Percentiles rank a stretch among this genome's conserved stretches.
phyloP scores from a whole-genome alignment of 257 asterid genomes.

The Penstemon davidsonii region DNA sequence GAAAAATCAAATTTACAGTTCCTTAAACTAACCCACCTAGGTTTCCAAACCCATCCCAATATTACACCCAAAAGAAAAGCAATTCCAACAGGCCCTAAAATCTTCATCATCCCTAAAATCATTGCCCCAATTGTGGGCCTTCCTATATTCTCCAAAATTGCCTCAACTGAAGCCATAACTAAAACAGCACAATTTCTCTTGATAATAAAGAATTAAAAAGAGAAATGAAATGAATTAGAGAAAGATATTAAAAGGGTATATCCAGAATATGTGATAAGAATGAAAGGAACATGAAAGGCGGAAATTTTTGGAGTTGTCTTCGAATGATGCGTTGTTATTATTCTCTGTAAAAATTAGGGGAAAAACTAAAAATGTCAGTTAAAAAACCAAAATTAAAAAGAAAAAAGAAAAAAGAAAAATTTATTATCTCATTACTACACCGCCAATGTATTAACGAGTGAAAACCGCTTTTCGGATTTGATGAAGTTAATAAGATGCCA shows the following conservation, averaged over 20 bases:
- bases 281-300: slow-evolving; percentile 39
- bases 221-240: not conserved
- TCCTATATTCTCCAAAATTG: slow-evolving; percentile 54
- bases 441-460: no score
- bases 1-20: slow-evolving; percentile 59
- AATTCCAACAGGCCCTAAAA: slow-evolving; percentile 73
- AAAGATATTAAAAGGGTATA: slow-evolving; percentile 23
- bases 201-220: not conserved
- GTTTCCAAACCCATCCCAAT: slow-evolving; percentile 94
- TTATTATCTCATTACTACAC: no score
- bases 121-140: slow-evolving; percentile 58
- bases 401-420: no score
- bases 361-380: no score
- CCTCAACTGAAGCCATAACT: slow-evolving; percentile 51
- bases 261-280: slow-evolving; percentile 34
- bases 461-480: no score
- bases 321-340: no score
- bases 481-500: no score
- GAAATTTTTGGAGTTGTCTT: slow-evolving; percentile 15
- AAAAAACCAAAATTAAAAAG: no score
- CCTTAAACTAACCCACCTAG: slow-evolving; percentile 67
- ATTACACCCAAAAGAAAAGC: slow-evolving; percentile 71
- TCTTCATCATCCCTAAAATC: slow-evolving; percentile 55
- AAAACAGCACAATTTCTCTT: not conserved
- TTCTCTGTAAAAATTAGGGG: no score